Evolutionary conservation across 2,329 filamentous ascomycete species (phyloP), one percentile per base, ranked within the genome.

Genomic region (Neofusicoccum umdonicola): DNA sequence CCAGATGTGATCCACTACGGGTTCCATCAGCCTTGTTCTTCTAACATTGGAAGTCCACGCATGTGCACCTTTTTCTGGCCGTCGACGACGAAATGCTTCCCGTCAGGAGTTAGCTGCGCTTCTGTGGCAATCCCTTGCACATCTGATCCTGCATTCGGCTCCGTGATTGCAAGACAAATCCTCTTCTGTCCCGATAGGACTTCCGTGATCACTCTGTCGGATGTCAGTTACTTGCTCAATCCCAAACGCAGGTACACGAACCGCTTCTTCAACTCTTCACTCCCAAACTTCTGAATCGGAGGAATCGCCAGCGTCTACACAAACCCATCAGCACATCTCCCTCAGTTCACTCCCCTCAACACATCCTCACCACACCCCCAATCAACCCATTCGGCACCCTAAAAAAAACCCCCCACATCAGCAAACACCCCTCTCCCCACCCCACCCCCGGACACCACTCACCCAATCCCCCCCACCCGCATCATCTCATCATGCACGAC

Each of bases 131-230:
- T 56, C 50, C 70, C 71, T 15, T 70, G 63, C 15, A 75, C 73
- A 45, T 75, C 73, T n/a, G 65, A 68, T 1, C 72, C 72, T 0
- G 89, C 89, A 62, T 87, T 87, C 0, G 73, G 72, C 34, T 75
- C 73, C 9, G 73, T 75, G 1, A 75, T 68, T 0, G 72, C 73
- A 4, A 74, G 69, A 65, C 72, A 75, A 39, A 75, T 72, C 12
- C 71, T 60, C 65, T 73, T 75, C 56, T 70, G 66, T 6, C 72
- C 72, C 2, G 48, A 66, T 42, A 76, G 64, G 7, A 75, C 69
- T 66, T 73, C 69, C 12, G 67, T 72, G 60, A 73, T 72, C 56
- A 72, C 87, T 7, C 83, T 81, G 19, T 17, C 22, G 9, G 13
- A n/a, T 3, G 11, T 48, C 5, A 48, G 71, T 62, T 68, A 3